Conservation (phyloP, 2,329 filamentous ascomycete species). For the Pseudogymnoascus destructans region DNA sequence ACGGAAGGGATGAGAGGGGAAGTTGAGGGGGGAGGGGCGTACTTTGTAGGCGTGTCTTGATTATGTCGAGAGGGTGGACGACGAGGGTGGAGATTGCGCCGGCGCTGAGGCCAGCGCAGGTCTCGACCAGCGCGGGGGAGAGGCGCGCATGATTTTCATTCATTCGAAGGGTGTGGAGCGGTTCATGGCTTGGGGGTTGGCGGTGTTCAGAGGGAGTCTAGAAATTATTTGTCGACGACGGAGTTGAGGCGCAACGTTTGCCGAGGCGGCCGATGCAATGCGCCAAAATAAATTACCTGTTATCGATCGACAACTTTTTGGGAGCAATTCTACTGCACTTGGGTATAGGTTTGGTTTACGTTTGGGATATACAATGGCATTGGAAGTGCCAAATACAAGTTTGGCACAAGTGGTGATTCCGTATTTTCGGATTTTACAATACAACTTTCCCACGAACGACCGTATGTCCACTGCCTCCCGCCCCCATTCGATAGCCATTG, state of each 20-base stretch:
- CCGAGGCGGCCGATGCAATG: conserved; percentile 10
- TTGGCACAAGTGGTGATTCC: background rate
- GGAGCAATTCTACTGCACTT: background rate
- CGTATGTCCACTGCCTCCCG: background rate
- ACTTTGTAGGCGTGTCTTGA: conserved; percentile 95
- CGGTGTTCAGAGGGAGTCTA: background rate
- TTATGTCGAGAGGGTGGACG: conserved; percentile 84
- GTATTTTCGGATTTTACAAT: conserved; percentile 7
- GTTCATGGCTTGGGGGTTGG: conserved; percentile 11
- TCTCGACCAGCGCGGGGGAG: conserved; percentile 71
- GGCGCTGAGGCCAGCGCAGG: conserved; percentile 77
- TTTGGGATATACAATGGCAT: background rate
- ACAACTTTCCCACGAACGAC: background rate
- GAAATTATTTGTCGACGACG: conserved; percentile 12
- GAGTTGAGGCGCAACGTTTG: conserved; percentile 17
- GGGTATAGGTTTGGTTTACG: background rate
- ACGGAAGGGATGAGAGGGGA: background rate
- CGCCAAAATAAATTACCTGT: background rate
- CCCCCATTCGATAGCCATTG: conserved; percentile 1
- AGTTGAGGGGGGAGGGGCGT: conserved; percentile 20
- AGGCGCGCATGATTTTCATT: conserved; percentile 38
- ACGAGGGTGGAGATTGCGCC: conserved; percentile 75
- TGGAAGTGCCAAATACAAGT: background rate
- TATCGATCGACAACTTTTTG: background rate
- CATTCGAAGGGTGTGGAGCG: conserved; percentile 19